Evolutionary conservation across 441 rosid genomes (phyloP).

Genomic region (Jatropha multifida): DNA sequence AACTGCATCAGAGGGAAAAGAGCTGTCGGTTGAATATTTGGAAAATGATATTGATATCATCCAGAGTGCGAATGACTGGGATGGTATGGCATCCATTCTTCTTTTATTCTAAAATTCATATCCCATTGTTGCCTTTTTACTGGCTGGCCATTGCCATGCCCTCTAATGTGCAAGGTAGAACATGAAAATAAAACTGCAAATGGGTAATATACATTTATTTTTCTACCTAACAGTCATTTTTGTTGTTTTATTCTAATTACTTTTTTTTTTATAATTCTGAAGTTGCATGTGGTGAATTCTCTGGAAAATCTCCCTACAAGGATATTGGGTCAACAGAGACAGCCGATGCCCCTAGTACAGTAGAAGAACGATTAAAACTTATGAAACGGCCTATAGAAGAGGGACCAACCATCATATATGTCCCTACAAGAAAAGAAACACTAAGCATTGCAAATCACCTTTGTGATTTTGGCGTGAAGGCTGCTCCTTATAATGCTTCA

Average conservation of each 20-base stretch:
- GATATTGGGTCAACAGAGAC: constrained; percentile 32
- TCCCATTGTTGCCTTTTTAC: constrained; percentile 4
- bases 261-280: constrained; percentile 26
- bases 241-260: constrained; percentile 5
- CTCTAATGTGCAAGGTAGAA: constrained; percentile 7
- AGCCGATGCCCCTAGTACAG: constrained; percentile 32
- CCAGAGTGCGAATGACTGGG: constrained; percentile 74
- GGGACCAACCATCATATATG: constrained; percentile 83
- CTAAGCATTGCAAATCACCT: constrained; percentile 65
- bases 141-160: constrained; percentile 9
- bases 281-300: constrained; percentile 81
- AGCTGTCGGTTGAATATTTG: constrained; percentile 60
- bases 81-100: constrained; percentile 52
- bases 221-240: constrained; percentile 2
- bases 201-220: constrained; percentile 1
- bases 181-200: constrained; percentile 2
- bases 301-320: constrained; percentile 39
- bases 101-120: constrained; percentile 17
- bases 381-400: constrained; percentile 47
- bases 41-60: constrained; percentile 75
- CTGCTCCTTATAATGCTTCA: constrained; percentile 90
- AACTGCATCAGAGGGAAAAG: constrained; percentile 34
- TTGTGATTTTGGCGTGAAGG: constrained; percentile 61
- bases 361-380: constrained; percentile 37
- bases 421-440: constrained; percentile 87